These are phyloP conservation scores for Hansenula sp. DNA, from an alignment of 1,139 yeast species.

Conservation along the genomic window DNA sequence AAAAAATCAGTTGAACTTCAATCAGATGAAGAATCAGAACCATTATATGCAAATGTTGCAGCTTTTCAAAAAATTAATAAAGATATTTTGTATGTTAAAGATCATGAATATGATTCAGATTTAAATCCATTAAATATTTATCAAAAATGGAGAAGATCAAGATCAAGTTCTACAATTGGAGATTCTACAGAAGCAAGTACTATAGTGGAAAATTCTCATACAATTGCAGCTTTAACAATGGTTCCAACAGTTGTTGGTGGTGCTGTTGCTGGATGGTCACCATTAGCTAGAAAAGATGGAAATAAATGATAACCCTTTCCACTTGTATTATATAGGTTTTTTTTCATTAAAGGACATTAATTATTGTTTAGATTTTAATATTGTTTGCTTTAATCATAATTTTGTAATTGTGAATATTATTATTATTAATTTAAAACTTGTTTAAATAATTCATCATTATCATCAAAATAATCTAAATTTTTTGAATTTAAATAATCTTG, in stretches of 20 bases:
- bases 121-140: slow-evolving; percentile 21
- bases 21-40: slow-evolving; percentile 15
- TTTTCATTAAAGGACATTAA: not conserved
- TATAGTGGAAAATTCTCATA: slow-evolving; percentile 11
- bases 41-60: slow-evolving; percentile 19
- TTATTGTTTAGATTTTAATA: too few relatives aligned
- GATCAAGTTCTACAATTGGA: slow-evolving; percentile 9
- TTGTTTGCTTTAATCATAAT: not conserved
- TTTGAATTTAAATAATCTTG: slow-evolving; percentile 30
- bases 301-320: too few relatives aligned
- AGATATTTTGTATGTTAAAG: slow-evolving; percentile 21
- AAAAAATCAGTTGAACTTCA: slow-evolving; percentile 1
- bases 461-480: slow-evolving; percentile 10
- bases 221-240: slow-evolving; percentile 43
- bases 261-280: slow-evolving; percentile 46
- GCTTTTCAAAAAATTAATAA: slow-evolving; percentile 23
- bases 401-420: too few relatives aligned
- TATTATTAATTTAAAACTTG: slow-evolving; percentile 10
- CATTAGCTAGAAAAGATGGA: too few relatives aligned
- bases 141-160: slow-evolving; percentile 21
- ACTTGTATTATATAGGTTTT: too few relatives aligned
- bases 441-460: slow-evolving; percentile 16
- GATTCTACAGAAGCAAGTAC: slow-evolving; percentile 12
- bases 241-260: slow-evolving; percentile 51
- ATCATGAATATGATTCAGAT: slow-evolving; percentile 4